Percentiles rank a stretch among this genome's conserved stretches.
These are phyloP conservation scores for Bjerkandera adusta DNA, from an alignment of 1,284 basidiomycete species.

Conservation along the genomic window DNA sequence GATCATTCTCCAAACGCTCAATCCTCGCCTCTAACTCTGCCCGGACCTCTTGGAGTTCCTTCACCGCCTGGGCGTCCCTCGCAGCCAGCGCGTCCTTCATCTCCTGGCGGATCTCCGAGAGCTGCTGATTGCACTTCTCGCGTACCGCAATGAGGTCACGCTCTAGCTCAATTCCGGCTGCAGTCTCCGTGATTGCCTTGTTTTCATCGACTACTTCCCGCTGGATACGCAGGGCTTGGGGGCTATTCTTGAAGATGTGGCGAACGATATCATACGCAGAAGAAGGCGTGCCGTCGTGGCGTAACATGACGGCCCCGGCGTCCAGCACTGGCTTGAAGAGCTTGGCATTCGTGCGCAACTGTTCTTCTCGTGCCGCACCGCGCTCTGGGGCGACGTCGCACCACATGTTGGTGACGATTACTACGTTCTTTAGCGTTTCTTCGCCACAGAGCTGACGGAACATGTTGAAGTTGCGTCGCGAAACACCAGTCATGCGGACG, in stretches of 20 bases:
- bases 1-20: constrained; percentile 4
- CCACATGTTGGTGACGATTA: constrained; percentile 56
- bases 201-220: constrained; percentile 21
- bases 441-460: constrained; percentile 53
- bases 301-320: constrained; percentile 20
- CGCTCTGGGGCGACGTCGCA: constrained; percentile 31
- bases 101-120: constrained; percentile 10
- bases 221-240: constrained; percentile 17
- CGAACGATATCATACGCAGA: constrained; percentile 16
- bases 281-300: constrained; percentile 18
- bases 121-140: constrained; percentile 10
- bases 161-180: constrained; percentile 13
- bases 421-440: constrained; percentile 42
- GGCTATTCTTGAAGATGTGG: constrained; percentile 12
- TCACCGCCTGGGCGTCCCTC: constrained; percentile 8
- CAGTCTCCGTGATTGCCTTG: constrained; percentile 15
- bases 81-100: constrained; percentile 9
- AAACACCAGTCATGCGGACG: constrained; percentile 47
- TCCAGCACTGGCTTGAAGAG: constrained; percentile 21
- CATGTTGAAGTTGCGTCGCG: constrained; percentile 48
- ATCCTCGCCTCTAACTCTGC: constrained; percentile 3
- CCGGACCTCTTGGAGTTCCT: constrained; percentile 12
- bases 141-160: constrained; percentile 5
- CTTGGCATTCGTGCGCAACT: constrained; percentile 18
- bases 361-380: constrained; percentile 17